Evolutionary conservation across 2,329 filamentous ascomycete species (phyloP), one percentile per base, ranked within the genome.

Genomic region (Calonectria montana): DNA sequence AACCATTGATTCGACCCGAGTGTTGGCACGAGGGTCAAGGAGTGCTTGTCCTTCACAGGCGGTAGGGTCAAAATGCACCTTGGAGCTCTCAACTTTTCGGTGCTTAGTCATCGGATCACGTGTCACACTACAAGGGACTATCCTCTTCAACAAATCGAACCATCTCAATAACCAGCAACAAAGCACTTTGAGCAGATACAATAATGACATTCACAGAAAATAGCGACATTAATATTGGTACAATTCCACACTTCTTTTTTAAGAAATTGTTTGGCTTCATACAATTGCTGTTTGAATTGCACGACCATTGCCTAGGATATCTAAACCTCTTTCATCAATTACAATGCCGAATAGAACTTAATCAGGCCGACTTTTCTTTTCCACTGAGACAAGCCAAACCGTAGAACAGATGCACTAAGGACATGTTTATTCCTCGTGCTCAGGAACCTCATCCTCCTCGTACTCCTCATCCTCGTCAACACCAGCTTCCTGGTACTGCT

Each of bases 401-500:
- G 21, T 41, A 61, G 50, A 59, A 55, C 23, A 69, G 75, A 65
- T 55, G 62, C 55, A 21, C 27, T 55, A n/a, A 37, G 41, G 37
- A 53, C 45, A 31, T 39, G n/a, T 57, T 78, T 82, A 82, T 81
- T 87, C 87, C 84, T 94, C 93, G 86, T 94, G 92, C 87, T 96
- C 94, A 78, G 92, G 92, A 77, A 89, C 90, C 87, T 98, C 96
- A 90, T 97, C 95, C 82, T 93, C 94, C 84, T 97, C 96, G 85
- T 97, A 95, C 88, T 98, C 96, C 88, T 98, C 96, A 81, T 95
- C 96, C 88, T 99, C 97, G 74, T 97, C 97, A 87, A 98, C 92
- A 82, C 94, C 94, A 67, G 65, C 65, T 61, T 99, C 96, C 92
- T 98, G 97, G 93, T 98, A 98, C 88, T 98, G 96, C 92, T 98